Evolutionary conservation across 2,329 filamentous ascomycete genomes (phyloP).

Genomic region (Ilyonectria mors-panacis): DNA sequence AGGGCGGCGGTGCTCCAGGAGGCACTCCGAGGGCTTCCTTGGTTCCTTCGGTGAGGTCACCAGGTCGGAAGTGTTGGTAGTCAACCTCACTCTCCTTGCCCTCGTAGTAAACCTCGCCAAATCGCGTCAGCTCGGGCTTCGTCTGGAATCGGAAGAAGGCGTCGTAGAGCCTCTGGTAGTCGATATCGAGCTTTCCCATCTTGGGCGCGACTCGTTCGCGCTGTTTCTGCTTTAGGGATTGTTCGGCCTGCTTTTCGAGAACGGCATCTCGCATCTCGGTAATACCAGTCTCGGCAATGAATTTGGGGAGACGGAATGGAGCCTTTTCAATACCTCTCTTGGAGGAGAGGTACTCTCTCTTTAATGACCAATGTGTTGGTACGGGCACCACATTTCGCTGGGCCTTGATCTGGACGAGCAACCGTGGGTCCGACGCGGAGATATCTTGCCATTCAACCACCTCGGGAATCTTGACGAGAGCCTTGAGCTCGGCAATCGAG

Average conservation of each 20-base stretch:
- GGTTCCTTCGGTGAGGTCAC: slow-evolving; percentile 89
- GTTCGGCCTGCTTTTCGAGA: slow-evolving; percentile 94
- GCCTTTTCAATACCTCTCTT: slow-evolving; percentile 98
- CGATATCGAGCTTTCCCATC: slow-evolving; percentile 97
- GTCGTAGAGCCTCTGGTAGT: slow-evolving; percentile 98
- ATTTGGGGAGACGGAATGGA: slow-evolving; percentile 92
- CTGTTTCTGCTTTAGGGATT: slow-evolving; percentile 94
- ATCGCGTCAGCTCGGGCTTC: slow-evolving; percentile 93
- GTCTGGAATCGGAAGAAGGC: slow-evolving; percentile 99
- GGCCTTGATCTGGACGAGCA: slow-evolving; percentile 95
- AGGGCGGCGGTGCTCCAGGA: slow-evolving; percentile 92
- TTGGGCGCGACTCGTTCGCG: slow-evolving; percentile 94
- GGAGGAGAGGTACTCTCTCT: slow-evolving; percentile 96
- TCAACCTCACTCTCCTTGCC: slow-evolving; percentile 99
- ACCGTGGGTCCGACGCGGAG: slow-evolving; percentile 87
- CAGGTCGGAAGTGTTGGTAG: slow-evolving; percentile 88
- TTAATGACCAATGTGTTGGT: slow-evolving; percentile 93
- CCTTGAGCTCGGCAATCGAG: slow-evolving; percentile 95
- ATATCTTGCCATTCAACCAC: slow-evolving; percentile 98
- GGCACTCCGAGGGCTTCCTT: slow-evolving; percentile 96
- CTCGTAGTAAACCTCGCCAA: slow-evolving; percentile 99
- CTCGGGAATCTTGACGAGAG: slow-evolving; percentile 90
- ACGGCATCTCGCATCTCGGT: slow-evolving; percentile 98
- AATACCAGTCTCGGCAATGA: slow-evolving; percentile 98
- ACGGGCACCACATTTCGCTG: slow-evolving; percentile 97